Conservation (phyloP, 2,329 filamentous ascomycete genomes). For the Ceratocystis lukuohia region DNA sequence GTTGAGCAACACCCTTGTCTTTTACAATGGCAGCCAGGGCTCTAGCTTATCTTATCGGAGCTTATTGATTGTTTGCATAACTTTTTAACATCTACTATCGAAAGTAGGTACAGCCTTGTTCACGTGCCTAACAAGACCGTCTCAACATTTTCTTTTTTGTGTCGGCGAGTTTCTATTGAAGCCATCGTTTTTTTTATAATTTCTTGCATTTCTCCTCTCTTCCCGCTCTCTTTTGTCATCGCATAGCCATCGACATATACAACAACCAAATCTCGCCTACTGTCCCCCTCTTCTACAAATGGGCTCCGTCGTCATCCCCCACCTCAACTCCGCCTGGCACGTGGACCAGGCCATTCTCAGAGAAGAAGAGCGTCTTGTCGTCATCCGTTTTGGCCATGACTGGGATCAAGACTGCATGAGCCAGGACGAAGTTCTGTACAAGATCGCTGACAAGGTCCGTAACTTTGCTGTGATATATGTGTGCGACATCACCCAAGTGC, state of each 20-base stretch:
- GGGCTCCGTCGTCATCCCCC: conserved; percentile 84
- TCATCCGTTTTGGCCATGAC: conserved; percentile 88
- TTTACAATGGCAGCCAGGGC: neutral
- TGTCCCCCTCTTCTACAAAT: conserved; percentile 26
- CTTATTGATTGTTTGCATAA: neutral
- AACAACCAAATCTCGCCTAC: neutral
- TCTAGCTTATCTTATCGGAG: conserved; percentile 7
- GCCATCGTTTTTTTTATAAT: neutral
- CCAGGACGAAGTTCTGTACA: conserved; percentile 56
- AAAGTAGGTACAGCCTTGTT: neutral
- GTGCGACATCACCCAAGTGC: conserved; percentile 82
- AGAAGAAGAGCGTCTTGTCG: conserved; percentile 83
- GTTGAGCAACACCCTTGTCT: neutral
- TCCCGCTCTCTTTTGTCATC: neutral
- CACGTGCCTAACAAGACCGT: neutral
- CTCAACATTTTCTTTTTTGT: neutral
- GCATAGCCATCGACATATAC: too few relatives aligned
- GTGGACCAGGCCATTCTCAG: conserved; percentile 90
- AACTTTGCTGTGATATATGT: conserved; percentile 89
- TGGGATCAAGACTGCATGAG: conserved; percentile 55
- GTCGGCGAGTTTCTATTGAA: neutral
- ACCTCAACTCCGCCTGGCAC: conserved; percentile 88
- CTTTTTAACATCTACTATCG: neutral
- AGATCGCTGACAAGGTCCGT: conserved; percentile 83
- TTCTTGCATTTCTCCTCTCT: neutral